A percentile compares a stretch with the other conserved stretches of the same genome.
These are phyloP conservation scores for Coccomyxa sp. DNA, from an alignment of 139 green algal species.

Conservation along the genomic window DNA sequence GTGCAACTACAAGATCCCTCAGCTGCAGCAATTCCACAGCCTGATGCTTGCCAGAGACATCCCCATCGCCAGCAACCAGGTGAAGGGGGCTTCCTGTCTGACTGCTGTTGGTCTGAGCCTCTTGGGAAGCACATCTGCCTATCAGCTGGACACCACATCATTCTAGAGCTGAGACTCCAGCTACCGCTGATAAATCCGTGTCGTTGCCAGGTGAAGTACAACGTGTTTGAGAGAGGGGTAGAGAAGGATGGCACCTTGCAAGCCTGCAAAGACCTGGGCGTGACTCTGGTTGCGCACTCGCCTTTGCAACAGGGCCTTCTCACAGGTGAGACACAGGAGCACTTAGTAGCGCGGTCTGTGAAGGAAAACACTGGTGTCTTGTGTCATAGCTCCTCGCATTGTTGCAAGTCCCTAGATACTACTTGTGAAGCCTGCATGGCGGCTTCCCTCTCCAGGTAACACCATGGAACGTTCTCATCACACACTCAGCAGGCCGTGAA, in stretches of 20 bases:
- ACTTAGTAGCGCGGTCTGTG: too few relatives aligned
- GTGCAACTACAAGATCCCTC: constrained; percentile 38
- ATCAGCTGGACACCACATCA: not conserved
- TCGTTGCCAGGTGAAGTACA: constrained; percentile 38
- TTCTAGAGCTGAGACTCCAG: not conserved
- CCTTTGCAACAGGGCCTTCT: constrained; percentile 35
- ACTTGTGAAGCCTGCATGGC: too few relatives aligned
- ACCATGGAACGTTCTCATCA: too few relatives aligned
- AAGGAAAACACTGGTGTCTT: not conserved
- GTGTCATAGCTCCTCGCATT: too few relatives aligned
- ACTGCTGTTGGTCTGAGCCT: not conserved
- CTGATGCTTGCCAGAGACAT: constrained; percentile 22
- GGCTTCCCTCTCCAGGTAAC: too few relatives aligned
- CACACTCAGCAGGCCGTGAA: too few relatives aligned
- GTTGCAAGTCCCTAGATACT: too few relatives aligned
- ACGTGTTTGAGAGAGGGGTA: constrained; percentile 18
- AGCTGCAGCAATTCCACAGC: constrained; percentile 35
- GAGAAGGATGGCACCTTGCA: constrained; percentile 30
- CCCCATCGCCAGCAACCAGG: constrained; percentile 35
- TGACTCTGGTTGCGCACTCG: constrained; percentile 35
- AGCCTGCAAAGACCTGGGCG: constrained; percentile 17
- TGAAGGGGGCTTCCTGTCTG: not conserved
- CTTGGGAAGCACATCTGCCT: not conserved
- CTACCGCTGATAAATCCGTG: not conserved
- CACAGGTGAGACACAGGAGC: too few relatives aligned